A percentile compares a stretch with the other conserved stretches of the same genome.
Conservation (phyloP, 352 stramenopile species). For the Phytopythium oedochilum region DNA sequence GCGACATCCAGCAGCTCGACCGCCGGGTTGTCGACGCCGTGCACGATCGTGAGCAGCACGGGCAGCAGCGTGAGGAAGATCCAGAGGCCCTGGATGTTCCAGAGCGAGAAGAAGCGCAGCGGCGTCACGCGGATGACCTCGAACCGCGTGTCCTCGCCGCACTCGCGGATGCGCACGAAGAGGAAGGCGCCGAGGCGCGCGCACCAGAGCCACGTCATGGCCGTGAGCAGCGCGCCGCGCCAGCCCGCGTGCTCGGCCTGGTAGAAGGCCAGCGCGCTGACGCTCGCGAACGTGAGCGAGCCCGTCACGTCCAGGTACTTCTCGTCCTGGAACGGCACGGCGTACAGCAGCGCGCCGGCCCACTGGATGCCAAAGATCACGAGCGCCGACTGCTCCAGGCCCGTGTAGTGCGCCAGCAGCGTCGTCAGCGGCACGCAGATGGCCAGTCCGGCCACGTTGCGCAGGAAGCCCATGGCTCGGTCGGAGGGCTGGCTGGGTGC, state of each 20-base stretch:
- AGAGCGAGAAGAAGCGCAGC: slow-evolving; percentile 63
- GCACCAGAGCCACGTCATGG: slow-evolving; percentile 64
- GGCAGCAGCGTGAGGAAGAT: slow-evolving; percentile 66
- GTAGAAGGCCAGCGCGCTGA: slow-evolving; percentile 36
- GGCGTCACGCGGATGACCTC: slow-evolving; percentile 57
- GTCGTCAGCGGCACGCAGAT: slow-evolving; percentile 33
- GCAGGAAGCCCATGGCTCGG: slow-evolving; percentile 26
- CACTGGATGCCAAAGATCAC: slow-evolving; percentile 57
- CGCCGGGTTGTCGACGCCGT: slow-evolving; percentile 20
- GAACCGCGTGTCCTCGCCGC: slow-evolving; percentile 65
- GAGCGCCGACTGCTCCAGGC: slow-evolving; percentile 38
- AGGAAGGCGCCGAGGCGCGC: slow-evolving; percentile 69
- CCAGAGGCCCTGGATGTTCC: slow-evolving; percentile 78
- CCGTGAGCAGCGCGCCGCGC: slow-evolving; percentile 49
- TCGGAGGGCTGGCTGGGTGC: no score
- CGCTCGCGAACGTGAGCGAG: slow-evolving; percentile 50
- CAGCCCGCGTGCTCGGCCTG: slow-evolving; percentile 26
- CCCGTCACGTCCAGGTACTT: slow-evolving; percentile 76
- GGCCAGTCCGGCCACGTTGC: slow-evolving; percentile 30
- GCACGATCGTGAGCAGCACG: slow-evolving; percentile 41
- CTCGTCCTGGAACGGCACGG: slow-evolving; percentile 60
- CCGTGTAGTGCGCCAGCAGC: slow-evolving; percentile 27
- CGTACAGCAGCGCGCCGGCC: slow-evolving; percentile 48
- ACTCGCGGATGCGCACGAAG: slow-evolving; percentile 53
- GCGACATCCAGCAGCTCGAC: slow-evolving; percentile 32